Evolutionary conservation across 441 rosid genomes (phyloP).

Genomic region (Brassica balearica): DNA sequence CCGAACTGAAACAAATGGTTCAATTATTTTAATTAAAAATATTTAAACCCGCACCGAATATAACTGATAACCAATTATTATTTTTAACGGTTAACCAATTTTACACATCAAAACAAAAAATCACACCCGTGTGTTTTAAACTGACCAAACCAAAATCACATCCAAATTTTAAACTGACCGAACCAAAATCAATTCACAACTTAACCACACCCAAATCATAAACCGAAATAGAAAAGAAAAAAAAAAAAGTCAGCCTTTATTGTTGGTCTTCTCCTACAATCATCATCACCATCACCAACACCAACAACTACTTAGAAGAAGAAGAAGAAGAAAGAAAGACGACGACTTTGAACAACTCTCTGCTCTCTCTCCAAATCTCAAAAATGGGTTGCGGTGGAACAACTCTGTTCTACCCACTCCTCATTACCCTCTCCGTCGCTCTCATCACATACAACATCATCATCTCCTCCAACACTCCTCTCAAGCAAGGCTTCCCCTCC

Average conservation of each 20-base stretch:
- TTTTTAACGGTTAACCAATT: too few relatives aligned
- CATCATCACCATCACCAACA: not conserved
- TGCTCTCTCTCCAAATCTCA: not conserved
- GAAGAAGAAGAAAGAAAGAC: conserved; percentile 32
- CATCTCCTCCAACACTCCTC: conserved; percentile 87
- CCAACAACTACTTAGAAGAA: conserved; percentile 2
- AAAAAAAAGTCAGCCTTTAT: not conserved
- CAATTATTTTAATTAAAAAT: too few relatives aligned
- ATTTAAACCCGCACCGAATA: too few relatives aligned
- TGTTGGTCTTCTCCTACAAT: not conserved
- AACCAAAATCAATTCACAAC: not conserved
- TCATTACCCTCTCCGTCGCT: conserved; percentile 78
- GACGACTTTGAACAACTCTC: conserved; percentile 42
- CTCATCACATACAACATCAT: conserved; percentile 93
- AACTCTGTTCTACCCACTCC: conserved; percentile 67
- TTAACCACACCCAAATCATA: not conserved
- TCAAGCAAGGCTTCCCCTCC: conserved; percentile 73
- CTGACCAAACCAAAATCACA: not conserved
- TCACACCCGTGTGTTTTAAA: too few relatives aligned
- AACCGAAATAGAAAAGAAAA: not conserved
- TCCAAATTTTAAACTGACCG: not conserved
- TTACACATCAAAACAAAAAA: too few relatives aligned
- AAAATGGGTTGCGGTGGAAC: conserved; percentile 73
- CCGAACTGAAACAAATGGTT: too few relatives aligned
- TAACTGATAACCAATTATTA: too few relatives aligned